Evolutionary conservation across 2,329 filamentous ascomycete genomes (phyloP).

Genomic region (Fusarium dimerum): DNA sequence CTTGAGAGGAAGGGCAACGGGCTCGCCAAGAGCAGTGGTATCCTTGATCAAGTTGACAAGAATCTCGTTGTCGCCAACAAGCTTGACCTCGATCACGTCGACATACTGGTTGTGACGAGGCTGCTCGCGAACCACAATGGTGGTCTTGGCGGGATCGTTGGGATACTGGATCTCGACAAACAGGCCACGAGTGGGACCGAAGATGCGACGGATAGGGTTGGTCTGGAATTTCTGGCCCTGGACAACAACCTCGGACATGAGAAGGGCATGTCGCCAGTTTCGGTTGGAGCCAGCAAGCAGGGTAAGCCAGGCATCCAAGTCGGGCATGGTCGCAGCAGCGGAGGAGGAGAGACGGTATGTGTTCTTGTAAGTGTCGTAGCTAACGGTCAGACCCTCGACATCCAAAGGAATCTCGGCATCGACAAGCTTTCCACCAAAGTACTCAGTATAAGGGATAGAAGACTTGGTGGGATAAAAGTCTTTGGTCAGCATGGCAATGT

Average conservation of each 20-base stretch:
- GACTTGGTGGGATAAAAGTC: conserved; percentile 79
- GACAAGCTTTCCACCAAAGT: conserved; percentile 88
- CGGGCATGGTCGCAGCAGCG: conserved; percentile 72
- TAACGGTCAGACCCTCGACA: conserved; percentile 82
- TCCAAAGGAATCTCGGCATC: conserved; percentile 73
- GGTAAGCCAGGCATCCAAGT: conserved; percentile 80
- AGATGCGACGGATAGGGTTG: conserved; percentile 91
- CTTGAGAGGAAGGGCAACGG: conserved; percentile 80
- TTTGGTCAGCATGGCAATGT: conserved; percentile 76
- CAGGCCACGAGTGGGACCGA: conserved; percentile 81
- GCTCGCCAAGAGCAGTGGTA: conserved; percentile 78
- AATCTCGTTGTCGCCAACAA: conserved; percentile 76
- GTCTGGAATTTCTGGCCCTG: conserved; percentile 97
- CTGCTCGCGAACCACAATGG: conserved; percentile 85
- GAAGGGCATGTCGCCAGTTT: conserved; percentile 93
- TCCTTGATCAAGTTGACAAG: conserved; percentile 90
- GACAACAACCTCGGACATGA: conserved; percentile 89
- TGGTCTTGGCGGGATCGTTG: conserved; percentile 78
- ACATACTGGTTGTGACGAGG: conserved; percentile 82
- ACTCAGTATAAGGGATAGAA: conserved; percentile 83
- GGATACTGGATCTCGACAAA: conserved; percentile 86
- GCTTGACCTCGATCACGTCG: conserved; percentile 83
- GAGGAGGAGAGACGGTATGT: conserved; percentile 81
- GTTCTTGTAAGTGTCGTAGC: conserved; percentile 74
- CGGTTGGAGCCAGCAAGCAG: conserved; percentile 82